These are phyloP conservation scores for Sclerotinia nivalis DNA, from an alignment of 2,329 filamentous ascomycete genomes.

Conservation along the genomic window DNA sequence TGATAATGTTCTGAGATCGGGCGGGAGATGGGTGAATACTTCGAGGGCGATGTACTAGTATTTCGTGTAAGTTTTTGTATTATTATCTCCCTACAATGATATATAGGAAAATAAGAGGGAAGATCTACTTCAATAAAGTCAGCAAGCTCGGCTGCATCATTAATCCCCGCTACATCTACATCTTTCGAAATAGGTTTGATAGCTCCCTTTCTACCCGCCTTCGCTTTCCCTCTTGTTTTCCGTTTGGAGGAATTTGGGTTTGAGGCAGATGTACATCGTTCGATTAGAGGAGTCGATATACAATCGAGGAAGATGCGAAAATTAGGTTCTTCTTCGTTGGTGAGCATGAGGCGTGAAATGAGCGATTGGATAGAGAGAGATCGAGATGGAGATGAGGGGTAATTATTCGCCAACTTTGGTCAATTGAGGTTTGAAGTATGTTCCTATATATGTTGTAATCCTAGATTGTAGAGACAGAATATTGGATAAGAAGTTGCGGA, in stretches of 20 bases:
- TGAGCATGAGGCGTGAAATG: conserved; percentile 17
- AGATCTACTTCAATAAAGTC: conserved; percentile 62
- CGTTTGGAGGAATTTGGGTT: conserved; percentile 42
- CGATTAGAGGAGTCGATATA: conserved; percentile 68
- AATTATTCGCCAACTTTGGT: background rate
- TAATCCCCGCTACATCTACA: background rate
- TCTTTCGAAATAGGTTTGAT: conserved; percentile 29
- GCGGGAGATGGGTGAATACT: conserved; percentile 66
- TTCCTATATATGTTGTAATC: background rate
- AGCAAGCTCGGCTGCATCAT: conserved; percentile 61
- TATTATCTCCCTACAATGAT: background rate
- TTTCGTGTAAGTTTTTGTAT: background rate
- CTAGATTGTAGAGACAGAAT: background rate
- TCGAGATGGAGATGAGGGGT: background rate
- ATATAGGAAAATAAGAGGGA: background rate
- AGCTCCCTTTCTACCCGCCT: conserved; percentile 29
- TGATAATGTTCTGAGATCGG: conserved; percentile 59
- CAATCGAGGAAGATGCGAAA: conserved; percentile 73
- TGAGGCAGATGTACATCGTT: conserved; percentile 52
- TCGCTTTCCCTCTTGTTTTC: conserved; percentile 42
- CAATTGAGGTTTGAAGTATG: background rate
- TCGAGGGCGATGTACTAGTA: conserved; percentile 68
- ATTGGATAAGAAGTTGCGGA: background rate
- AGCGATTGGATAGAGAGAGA: background rate
- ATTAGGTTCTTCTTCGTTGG: conserved; percentile 50